Evolutionary conservation across 192 early-diverging fungal genomes (phyloP), one percentile per base, ranked within the genome.

Genomic region (Umbelopsis vinacea): DNA sequence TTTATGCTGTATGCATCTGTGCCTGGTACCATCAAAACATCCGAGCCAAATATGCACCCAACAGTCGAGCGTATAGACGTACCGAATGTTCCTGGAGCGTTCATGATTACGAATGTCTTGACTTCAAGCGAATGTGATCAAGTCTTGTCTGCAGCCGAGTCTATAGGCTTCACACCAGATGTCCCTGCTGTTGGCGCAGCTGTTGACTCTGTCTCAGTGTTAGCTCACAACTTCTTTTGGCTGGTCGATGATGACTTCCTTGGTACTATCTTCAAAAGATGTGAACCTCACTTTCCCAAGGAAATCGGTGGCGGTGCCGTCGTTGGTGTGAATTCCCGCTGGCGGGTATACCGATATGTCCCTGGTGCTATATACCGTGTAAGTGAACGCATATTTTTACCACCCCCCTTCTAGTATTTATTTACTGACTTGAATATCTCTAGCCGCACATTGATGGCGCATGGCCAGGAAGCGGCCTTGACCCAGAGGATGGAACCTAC

Each of bases 171-270:
- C 73, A 89, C 85, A 11, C 86, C 87, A 33, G 90, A 91, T 63
- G 85, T 81, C 29, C 90, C 90, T 29, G 80, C 81, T 19, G 81
- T 79, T 54, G 88, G 86, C 19, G 79, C 78, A 29, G 88, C 88
- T 10, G 67, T 75, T 38, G 83, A 85, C n/a, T 80, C 78, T 2
- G 74, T 77, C 52, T 89, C 87, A 1, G 74, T 88, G 0, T 60
- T 89, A 33, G 90, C 90, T 0, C 87, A 89, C 77, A 89, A 89
- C 80, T 81, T 91, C 46, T 88, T 91, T 73, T 89, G 88, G 90
- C 81, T 91, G 48, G 88, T 85, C 0, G 90, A 91, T 71, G 71
- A 79, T 9, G 76, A 83, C n/a, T 71, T 91, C 14, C 68, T 86
- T 14, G 68, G 74, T 29, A 78, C 71, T 46, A 86, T 91, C 67